These are phyloP conservation scores for Pseudoturritis turrita DNA, from an alignment of 345 rosid species.

Conservation along the genomic window DNA sequence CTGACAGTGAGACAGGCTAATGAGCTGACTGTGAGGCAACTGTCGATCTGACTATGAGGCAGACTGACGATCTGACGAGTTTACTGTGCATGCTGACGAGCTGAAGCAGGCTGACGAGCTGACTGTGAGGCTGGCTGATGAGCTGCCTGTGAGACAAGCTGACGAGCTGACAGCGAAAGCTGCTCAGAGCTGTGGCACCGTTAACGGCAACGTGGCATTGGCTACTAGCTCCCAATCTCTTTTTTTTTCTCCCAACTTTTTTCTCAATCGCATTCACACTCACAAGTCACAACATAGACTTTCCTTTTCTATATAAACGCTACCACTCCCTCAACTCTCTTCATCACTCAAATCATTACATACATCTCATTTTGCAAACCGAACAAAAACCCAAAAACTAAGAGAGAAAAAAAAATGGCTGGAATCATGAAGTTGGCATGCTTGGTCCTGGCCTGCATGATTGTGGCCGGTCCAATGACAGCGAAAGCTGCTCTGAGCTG, in stretches of 20 bases:
- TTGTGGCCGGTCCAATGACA: constrained; percentile 10
- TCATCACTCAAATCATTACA: neutral
- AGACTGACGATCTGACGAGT: no score
- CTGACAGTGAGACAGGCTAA: no score
- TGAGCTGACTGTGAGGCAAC: no score
- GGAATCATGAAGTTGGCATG: neutral
- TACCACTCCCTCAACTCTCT: neutral
- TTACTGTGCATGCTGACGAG: no score
- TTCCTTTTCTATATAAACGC: constrained; percentile 6
- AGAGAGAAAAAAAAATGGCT: constrained; percentile 8
- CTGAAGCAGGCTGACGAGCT: no score
- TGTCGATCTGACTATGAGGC: no score
- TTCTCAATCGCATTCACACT: neutral
- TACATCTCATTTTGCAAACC: neutral
- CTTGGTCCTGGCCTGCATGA: constrained; percentile 15
- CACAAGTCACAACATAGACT: neutral
- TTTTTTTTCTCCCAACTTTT: neutral
- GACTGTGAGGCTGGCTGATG: no score
- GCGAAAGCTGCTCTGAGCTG: constrained; percentile 32
- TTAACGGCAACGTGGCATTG: no score
- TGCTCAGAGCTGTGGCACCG: no score
- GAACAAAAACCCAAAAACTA: neutral
- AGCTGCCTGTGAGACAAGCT: no score
- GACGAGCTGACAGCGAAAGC: no score
- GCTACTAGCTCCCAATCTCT: neutral